Percentiles rank a stretch among this genome's conserved stretches.
Conservation (phyloP, 2,329 filamentous ascomycete species). For the Colletotrichum musicola region DNA sequence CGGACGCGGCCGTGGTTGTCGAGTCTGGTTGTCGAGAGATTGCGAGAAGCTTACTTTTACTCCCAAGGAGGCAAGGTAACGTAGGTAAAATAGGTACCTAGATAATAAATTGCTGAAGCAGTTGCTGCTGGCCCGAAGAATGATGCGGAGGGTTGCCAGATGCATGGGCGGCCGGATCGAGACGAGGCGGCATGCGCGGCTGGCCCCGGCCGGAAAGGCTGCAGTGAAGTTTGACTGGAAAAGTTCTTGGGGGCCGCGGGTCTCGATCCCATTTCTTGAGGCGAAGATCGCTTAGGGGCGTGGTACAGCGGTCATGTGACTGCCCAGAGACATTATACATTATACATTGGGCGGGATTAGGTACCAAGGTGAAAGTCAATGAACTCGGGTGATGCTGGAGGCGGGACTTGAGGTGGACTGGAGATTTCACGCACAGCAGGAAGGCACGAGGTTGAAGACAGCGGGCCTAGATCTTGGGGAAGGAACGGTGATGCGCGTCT, state of each 20-base stretch:
- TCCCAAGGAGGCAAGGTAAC: no score
- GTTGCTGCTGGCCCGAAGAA: not conserved
- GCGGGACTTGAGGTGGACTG: no score
- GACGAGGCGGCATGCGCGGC: constrained; percentile 2
- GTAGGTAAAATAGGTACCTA: no score
- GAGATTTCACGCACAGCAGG: no score
- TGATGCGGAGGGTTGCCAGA: not conserved
- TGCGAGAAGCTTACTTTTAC: constrained; percentile 19
- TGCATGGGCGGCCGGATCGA: not conserved
- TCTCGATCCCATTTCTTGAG: not conserved
- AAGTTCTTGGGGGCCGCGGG: not conserved
- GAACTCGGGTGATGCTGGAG: no score
- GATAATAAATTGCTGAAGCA: no score
- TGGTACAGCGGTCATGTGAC: constrained; percentile 30
- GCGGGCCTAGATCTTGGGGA: no score
- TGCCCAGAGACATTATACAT: not conserved
- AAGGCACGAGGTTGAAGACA: no score
- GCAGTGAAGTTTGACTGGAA: not conserved
- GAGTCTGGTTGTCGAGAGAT: constrained; percentile 2
- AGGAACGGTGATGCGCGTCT: no score
- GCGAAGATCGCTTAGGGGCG: constrained; percentile 6
- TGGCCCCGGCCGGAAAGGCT: constrained; percentile 1
- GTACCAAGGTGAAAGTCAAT: no score
- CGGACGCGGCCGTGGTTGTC: not conserved
- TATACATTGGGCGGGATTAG: no score